Base-by-base conservation (phyloP, 2,329 filamentous ascomycete species). In the Penicillium janthinellum region DNA sequence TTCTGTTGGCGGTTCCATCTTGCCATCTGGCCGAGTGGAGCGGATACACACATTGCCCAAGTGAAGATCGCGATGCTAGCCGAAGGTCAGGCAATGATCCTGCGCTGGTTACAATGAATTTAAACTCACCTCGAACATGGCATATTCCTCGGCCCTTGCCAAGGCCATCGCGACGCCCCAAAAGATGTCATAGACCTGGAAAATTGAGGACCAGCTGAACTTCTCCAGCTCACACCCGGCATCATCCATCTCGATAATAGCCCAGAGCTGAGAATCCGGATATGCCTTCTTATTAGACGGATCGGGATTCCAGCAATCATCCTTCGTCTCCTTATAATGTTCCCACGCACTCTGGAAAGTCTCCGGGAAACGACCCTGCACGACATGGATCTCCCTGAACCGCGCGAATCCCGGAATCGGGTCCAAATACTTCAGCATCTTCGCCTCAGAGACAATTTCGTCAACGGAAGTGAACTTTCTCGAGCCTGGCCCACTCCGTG, bases 231-330 rank as follows among this genome's bases (percentile, higher is more conserved):
- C 85, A 20, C 76, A 81, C 2, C 86, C 86, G 0, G 86, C 86
- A 67, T 88, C 84, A 66, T 86, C 82, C 86, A 89, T 88, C 65
- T 89, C 86, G 12, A 88, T 77, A 14, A 88, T 81, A 0, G 84
- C 84, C 85, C 86, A 89, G 2, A 88, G 75, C 68, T 88, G 85
- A 4, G 80, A 77, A 42, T 83, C 79, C 0, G 79, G 75, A 61
- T 86, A 87, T 41, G 79, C 81, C 20, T 75, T 73, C 59, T 83
- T 83, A 62, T 79, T 83, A 6, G 78, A 77, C 4, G 84, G 85
- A 61, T 87, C 84, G 0, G 84, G 83, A 58, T 87, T 86, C 60
- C 81, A 74, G 66, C 82, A 80, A 50, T 78, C 75, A 45, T 74
- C 78, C 60, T 78, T 73, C 15, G 73, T 73, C 60, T 74, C 67